These are phyloP conservation scores for Mycosphaerella arachidis DNA, from an alignment of 2,329 filamentous ascomycete species.

Conservation along the genomic window DNA sequence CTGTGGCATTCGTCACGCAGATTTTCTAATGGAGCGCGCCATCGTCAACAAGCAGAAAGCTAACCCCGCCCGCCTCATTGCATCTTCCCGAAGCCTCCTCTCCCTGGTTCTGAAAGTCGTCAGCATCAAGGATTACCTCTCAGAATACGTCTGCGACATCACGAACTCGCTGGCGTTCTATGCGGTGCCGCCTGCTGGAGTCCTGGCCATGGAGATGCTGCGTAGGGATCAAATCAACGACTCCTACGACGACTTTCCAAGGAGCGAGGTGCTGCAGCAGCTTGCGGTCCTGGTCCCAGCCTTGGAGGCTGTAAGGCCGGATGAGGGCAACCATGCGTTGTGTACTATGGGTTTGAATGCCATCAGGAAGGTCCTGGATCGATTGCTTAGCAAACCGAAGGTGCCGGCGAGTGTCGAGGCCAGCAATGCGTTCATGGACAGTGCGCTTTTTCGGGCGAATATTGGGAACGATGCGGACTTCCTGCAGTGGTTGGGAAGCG, in stretches of 20 bases:
- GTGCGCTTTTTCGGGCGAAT: conserved; percentile 11
- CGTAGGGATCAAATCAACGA: conserved; percentile 12
- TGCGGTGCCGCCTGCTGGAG: conserved; percentile 16
- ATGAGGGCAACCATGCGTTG: conserved; percentile 17
- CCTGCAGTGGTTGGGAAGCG: conserved; percentile 17
- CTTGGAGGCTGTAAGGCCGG: conserved; percentile 14
- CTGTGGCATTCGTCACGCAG: conserved; percentile 6
- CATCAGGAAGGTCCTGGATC: conserved; percentile 20
- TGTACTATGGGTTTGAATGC: conserved; percentile 20
- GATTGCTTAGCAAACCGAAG: conserved; percentile 9
- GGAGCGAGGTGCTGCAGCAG: conserved; percentile 18
- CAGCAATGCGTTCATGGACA: not conserved
- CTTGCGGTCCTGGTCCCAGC: conserved; percentile 15
- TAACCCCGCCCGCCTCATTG: conserved; percentile 11
- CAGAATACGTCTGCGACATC: conserved; percentile 16
- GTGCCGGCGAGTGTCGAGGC: not conserved
- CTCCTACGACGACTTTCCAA: conserved; percentile 11
- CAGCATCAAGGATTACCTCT: conserved; percentile 11
- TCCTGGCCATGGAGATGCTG: conserved; percentile 20
- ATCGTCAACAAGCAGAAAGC: conserved; percentile 12
- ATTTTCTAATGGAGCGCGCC: conserved; percentile 21
- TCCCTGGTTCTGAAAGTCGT: conserved; percentile 14
- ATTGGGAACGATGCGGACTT: conserved; percentile 21
- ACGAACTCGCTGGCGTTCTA: conserved; percentile 18
- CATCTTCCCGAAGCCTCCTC: conserved; percentile 11